Percentiles rank a stretch among this genome's conserved stretches.
Conservation (phyloP, 75 land plant species). For the Sequoiadendron giganteum region DNA sequence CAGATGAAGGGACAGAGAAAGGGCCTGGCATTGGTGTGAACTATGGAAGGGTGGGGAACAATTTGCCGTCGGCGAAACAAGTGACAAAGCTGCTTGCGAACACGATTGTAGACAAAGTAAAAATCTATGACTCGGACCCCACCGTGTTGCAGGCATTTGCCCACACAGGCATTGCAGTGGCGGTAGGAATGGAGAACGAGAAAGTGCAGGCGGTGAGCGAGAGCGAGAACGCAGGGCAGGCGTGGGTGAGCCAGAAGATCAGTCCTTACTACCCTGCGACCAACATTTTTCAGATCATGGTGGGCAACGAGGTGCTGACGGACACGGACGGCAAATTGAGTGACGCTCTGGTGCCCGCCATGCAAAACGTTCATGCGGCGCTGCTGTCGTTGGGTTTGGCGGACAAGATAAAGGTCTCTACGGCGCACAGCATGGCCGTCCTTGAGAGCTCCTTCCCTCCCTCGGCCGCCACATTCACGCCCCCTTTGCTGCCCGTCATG, state of each 20-base stretch:
- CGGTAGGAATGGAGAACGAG: conserved; percentile 36
- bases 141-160: conserved; percentile 36
- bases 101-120: conserved; percentile 31
- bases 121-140: conserved; percentile 35
- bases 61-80: conserved; percentile 28
- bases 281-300: conserved; percentile 10
- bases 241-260: conserved; percentile 23
- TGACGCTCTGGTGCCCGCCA: conserved; percentile 40
- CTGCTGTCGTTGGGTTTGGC: conserved; percentile 17
- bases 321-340: conserved; percentile 7
- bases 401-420: conserved; percentile 30
- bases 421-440: conserved; percentile 42
- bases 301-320: conserved; percentile 31
- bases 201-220: conserved; percentile 4
- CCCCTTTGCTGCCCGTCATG: conserved; percentile 22
- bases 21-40: conserved; percentile 27
- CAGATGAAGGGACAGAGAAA: background rate
- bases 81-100: conserved; percentile 28
- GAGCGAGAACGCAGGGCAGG: background rate
- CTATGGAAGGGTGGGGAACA: conserved; percentile 39
- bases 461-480: conserved; percentile 28
- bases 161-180: conserved; percentile 25
- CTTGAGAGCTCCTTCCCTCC: conserved; percentile 45
- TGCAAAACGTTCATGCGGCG: conserved; percentile 36
- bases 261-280: conserved; percentile 29